Evolutionary conservation across 768 basidiomycete genomes (phyloP).

Genomic region (Boletellus sp.): DNA sequence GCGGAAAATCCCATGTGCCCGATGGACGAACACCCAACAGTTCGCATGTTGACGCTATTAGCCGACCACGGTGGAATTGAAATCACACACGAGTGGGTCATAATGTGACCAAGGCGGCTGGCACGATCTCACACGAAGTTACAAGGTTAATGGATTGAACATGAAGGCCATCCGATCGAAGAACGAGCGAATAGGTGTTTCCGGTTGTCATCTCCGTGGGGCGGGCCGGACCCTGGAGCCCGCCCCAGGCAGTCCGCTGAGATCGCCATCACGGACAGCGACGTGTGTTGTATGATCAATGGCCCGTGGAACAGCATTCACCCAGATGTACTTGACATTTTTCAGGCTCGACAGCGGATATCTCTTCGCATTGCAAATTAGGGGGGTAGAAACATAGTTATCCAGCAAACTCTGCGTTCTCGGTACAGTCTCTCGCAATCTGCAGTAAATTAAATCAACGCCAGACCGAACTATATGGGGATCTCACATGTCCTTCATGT

Average conservation of each 20-base stretch:
- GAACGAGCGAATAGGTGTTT: conserved; percentile 4
- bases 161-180: not conserved
- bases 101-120: not conserved
- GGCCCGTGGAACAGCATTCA: conserved; percentile 12
- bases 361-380: conserved; percentile 6
- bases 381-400: conserved; percentile 29
- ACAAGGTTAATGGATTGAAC: not conserved
- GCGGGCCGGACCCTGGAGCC: too few relatives aligned
- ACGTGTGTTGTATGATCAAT: conserved; percentile 1
- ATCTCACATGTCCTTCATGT: conserved; percentile 82
- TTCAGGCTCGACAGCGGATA: conserved; percentile 14
- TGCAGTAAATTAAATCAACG: conserved; percentile 23
- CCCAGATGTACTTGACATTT: conserved; percentile 15
- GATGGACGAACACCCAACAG: too few relatives aligned
- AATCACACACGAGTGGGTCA: not conserved
- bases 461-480: not conserved
- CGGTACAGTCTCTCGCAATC: conserved; percentile 67
- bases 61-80: not conserved
- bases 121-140: not conserved
- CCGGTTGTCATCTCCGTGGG: conserved; percentile 20
- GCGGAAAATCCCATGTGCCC: too few relatives aligned
- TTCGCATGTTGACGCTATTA: not conserved
- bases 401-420: conserved; percentile 48
- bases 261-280: not conserved
- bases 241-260: not conserved